phyloP scores from a whole-genome alignment of 148 eudicot species.

The Rhododendron molle region DNA sequence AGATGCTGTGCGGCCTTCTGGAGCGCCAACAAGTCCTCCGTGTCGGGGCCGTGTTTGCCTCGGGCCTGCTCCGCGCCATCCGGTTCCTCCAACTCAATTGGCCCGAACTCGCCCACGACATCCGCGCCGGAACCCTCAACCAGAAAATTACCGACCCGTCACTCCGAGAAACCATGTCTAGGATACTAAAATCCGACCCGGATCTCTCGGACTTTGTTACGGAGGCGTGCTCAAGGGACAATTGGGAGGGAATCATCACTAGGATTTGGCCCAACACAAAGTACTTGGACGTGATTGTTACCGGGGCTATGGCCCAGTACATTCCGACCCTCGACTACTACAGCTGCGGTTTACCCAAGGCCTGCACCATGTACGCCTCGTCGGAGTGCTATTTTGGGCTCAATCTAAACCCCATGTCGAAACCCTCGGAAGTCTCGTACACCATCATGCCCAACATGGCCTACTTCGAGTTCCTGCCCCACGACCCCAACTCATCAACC shows the following conservation, averaged over 20 bases:
- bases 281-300: conserved; percentile 77
- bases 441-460: conserved; percentile 98
- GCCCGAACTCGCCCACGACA: conserved; percentile 47
- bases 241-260: conserved; percentile 72
- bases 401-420: conserved; percentile 75
- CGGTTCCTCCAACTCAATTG: conserved; percentile 87
- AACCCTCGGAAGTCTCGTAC: conserved; percentile 75
- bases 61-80: conserved; percentile 84
- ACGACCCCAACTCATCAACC: conserved; percentile 20
- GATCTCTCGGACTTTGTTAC: conserved; percentile 40
- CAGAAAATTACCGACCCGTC: conserved; percentile 36
- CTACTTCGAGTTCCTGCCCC: conserved; percentile 75
- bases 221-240: conserved; percentile 39
- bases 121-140: conserved; percentile 50
- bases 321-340: conserved; percentile 71
- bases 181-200: conserved; percentile 48
- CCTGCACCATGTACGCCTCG: conserved; percentile 84
- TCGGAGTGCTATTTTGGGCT: conserved; percentile 79
- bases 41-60: conserved; percentile 81
- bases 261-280: conserved; percentile 83
- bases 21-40: conserved; percentile 63
- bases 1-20: conserved; percentile 80
- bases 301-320: conserved; percentile 91
- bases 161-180: conserved; percentile 28
- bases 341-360: conserved; percentile 66